Percentiles rank a stretch among this genome's conserved stretches.
These are phyloP conservation scores for Tolypocladium pustulatum DNA, from an alignment of 2,329 filamentous ascomycete genomes.

Conservation along the genomic window DNA sequence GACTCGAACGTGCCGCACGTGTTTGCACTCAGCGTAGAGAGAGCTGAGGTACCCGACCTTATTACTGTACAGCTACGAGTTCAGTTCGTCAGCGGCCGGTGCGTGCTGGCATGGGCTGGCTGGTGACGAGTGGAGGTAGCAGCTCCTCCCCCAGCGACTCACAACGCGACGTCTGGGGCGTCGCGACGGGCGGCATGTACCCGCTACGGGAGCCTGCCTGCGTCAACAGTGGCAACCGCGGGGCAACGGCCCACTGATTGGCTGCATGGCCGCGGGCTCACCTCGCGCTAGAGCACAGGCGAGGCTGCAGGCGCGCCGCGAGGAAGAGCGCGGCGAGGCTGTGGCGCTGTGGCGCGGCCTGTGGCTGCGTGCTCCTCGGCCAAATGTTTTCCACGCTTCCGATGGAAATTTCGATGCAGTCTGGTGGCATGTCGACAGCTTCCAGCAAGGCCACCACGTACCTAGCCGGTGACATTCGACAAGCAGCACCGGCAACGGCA, in stretches of 20 bases:
- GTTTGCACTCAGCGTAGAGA: neutral
- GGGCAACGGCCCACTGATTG: slow-evolving; percentile 43
- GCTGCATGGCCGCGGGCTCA: slow-evolving; percentile 12
- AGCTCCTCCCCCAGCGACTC: slow-evolving; percentile 7
- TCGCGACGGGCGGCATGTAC: slow-evolving; percentile 4
- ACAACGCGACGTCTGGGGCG: slow-evolving; percentile 10
- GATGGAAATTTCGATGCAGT: slow-evolving; percentile 12
- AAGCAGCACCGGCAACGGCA: neutral
- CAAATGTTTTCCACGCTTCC: slow-evolving; percentile 13
- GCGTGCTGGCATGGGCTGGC: neutral
- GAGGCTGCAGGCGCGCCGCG: neutral
- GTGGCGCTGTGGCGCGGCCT: slow-evolving; percentile 8
- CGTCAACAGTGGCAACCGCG: slow-evolving; percentile 45
- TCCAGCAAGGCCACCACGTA: neutral
- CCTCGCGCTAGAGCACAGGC: slow-evolving; percentile 4
- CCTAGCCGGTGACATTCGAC: neutral
- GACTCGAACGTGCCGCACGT: neutral
- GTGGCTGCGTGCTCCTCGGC: slow-evolving; percentile 7
- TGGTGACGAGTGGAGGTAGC: neutral
- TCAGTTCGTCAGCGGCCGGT: neutral
- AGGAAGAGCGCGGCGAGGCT: neutral
- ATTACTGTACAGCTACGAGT: neutral
- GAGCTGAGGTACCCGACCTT: too few species aligned
- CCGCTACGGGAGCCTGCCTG: slow-evolving; percentile 2
- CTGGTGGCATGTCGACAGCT: neutral